phyloP scores from a whole-genome alignment of 129 eudicot species.

The Helianthus annuus region HanXRQr2.0-SUNRISE NC_035445.2:129505841-129506340 shows the following conservation, averaged over 20 bases:
- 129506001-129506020: constrained; percentile 31
- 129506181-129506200: constrained; percentile 26
- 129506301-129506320: too few relatives aligned
- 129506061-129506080: constrained; percentile 97
- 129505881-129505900: neutral
- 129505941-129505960: constrained; percentile 80
- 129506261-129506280: too few relatives aligned
- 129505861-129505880: too few relatives aligned
- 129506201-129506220: constrained; percentile 44
- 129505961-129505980: constrained; percentile 71
- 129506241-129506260: neutral
- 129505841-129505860: neutral
- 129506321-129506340: too few relatives aligned
- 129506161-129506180: constrained; percentile 19
- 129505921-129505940: constrained; percentile 34
- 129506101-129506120: constrained; percentile 78
- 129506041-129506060: constrained; percentile 41
- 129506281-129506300: too few relatives aligned
- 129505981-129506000: constrained; percentile 25
- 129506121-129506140: constrained; percentile 88
- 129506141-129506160: constrained; percentile 55
- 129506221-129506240: constrained; percentile 70
- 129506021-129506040: constrained; percentile 36
- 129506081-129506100: constrained; percentile 76
- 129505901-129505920: neutral